Evolutionary conservation across 23 red algal genomes (phyloP).

Genomic region (Gracilariopsis chorda): DNA sequence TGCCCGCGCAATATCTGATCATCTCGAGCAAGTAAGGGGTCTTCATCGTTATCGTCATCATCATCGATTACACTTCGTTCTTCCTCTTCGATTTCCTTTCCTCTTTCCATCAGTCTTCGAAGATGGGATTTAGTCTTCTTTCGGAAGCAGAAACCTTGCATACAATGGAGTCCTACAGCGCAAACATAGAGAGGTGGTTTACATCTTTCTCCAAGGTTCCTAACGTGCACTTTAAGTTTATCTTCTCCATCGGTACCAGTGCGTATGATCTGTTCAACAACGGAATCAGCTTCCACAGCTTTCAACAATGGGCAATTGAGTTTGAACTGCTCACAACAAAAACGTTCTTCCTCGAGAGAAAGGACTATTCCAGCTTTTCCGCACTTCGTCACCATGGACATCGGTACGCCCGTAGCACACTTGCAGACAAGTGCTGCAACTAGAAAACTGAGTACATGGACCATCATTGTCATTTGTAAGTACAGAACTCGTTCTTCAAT

Average conservation of each 20-base stretch:
- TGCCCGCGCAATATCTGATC: constrained; percentile 48
- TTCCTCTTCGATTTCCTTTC: constrained; percentile 37
- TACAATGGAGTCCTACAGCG: constrained; percentile 37
- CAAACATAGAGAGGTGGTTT: neutral
- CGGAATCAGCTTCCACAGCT: neutral
- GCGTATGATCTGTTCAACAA: too few species aligned
- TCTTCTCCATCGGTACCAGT: neutral
- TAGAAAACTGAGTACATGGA: neutral
- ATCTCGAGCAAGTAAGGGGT: constrained; percentile 29
- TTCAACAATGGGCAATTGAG: constrained; percentile 7
- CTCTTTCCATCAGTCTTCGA: constrained; percentile 10
- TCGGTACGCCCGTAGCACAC: constrained; percentile 3
- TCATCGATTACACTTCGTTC: constrained; percentile 2
- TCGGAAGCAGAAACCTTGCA: constrained; percentile 39
- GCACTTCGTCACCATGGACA: constrained; percentile 41
- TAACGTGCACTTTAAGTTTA: neutral
- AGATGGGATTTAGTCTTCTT: constrained; percentile 22
- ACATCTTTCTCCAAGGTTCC: constrained; percentile 28
- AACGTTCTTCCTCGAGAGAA: constrained; percentile 11
- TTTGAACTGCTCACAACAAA: constrained; percentile 64
- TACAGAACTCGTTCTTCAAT: too few species aligned
- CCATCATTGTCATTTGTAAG: too few species aligned
- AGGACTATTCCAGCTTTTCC: neutral
- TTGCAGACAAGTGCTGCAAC: neutral
- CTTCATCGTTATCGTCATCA: constrained; percentile 4